Conservation (phyloP, 1,284 basidiomycete species). For the Filobasidium uniguttulatum region DNA sequence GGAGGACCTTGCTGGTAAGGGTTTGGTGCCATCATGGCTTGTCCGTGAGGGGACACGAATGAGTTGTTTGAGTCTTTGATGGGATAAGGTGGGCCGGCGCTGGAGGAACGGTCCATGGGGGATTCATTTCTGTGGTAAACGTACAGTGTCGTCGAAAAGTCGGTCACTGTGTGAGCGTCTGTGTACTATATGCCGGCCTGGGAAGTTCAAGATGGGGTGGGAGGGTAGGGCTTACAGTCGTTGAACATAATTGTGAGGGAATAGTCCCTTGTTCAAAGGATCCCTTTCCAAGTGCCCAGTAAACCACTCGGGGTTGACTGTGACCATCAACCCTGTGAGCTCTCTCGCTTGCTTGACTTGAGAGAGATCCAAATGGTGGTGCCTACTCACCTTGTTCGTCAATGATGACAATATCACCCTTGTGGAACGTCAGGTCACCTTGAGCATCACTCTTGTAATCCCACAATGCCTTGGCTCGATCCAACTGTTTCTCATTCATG, state of each 20-base stretch:
- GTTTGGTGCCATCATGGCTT: too few relatives aligned
- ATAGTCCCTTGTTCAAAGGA: conserved; percentile 8
- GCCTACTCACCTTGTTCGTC: conserved; percentile 10
- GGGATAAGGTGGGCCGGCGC: neutral
- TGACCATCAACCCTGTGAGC: neutral
- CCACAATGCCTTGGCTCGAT: conserved; percentile 12
- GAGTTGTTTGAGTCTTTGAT: neutral
- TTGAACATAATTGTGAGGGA: conserved; percentile 14
- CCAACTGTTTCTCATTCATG: neutral
- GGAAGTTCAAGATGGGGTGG: neutral
- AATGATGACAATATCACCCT: conserved; percentile 12
- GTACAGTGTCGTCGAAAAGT: neutral
- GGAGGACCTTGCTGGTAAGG: too few relatives aligned
- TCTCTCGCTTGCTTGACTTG: too few relatives aligned
- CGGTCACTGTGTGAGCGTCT: too few relatives aligned
- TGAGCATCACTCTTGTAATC: conserved; percentile 6
- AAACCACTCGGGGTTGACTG: conserved; percentile 16
- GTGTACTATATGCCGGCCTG: neutral
- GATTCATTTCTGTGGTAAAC: neutral
- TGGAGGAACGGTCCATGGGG: neutral
- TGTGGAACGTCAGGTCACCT: conserved; percentile 11
- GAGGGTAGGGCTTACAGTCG: neutral
- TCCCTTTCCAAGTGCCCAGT: conserved; percentile 11
- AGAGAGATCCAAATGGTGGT: neutral
- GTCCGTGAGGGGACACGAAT: too few relatives aligned